Percentiles rank a stretch among this genome's conserved stretches.
phyloP scores from a whole-genome alignment of 2,329 filamentous ascomycete species.

The Xylaria sp. region DNA sequence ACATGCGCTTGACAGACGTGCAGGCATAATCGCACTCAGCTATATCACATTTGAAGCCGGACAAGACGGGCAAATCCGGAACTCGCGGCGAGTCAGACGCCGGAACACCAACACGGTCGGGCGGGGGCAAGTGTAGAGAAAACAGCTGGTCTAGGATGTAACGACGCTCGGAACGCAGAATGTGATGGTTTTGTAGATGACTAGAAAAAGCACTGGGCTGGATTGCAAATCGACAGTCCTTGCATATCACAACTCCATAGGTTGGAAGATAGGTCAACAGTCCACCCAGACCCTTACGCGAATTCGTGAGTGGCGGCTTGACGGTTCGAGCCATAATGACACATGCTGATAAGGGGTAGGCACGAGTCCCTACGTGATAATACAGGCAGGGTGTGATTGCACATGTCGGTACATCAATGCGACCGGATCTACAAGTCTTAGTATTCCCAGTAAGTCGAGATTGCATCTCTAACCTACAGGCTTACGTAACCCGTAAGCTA shows the following conservation, averaged over 20 bases:
- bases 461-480: neutral
- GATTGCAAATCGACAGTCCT: slow-evolving; percentile 30
- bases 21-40: slow-evolving; percentile 29
- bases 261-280: slow-evolving; percentile 26
- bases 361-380: neutral
- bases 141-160: slow-evolving; percentile 26
- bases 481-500: no score
- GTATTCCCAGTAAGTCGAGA: neutral
- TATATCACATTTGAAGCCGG: slow-evolving; percentile 25
- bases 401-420: neutral
- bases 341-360: neutral
- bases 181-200: slow-evolving; percentile 34
- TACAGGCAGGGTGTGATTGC: neutral
- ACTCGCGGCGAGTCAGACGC: slow-evolving; percentile 21
- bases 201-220: slow-evolving; percentile 33
- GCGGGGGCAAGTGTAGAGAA: slow-evolving; percentile 11
- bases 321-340: slow-evolving; percentile 26
- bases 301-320: slow-evolving; percentile 12
- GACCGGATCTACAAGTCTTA: neutral
- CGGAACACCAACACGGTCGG: slow-evolving; percentile 24
- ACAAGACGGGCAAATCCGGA: slow-evolving; percentile 19
- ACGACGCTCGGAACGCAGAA: slow-evolving; percentile 31
- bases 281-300: slow-evolving; percentile 9
- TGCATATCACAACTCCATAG: slow-evolving; percentile 32
- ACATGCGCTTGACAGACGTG: slow-evolving; percentile 33